Conservation (phyloP, 345 rosid species). For the Gossypium mustelinum region DNA sequence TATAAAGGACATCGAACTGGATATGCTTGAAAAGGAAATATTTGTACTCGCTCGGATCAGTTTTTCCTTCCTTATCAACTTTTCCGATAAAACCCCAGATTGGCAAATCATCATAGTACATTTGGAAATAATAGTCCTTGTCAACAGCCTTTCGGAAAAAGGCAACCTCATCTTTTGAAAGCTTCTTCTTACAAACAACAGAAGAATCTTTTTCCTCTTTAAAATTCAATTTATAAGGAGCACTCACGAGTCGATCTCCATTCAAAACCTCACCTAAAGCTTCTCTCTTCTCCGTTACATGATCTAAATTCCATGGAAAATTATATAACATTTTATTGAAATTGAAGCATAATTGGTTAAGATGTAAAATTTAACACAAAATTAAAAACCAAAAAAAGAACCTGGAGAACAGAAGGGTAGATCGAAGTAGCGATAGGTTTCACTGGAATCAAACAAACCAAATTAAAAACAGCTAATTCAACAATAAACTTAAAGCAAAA, state of each 20-base stretch:
- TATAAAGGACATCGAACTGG: conserved; percentile 66
- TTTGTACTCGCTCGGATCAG: conserved; percentile 53
- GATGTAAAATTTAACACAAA: conserved; percentile 6
- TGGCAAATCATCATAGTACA: conserved; percentile 86
- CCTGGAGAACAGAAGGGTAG: conserved; percentile 76
- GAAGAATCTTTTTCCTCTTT: conserved; percentile 59
- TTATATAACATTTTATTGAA: neutral
- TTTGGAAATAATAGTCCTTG: conserved; percentile 86
- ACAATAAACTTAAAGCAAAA: neutral
- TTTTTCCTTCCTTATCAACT: conserved; percentile 63
- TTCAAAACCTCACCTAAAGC: conserved; percentile 89
- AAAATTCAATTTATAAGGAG: conserved; percentile 78
- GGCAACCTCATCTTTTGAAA: conserved; percentile 55
- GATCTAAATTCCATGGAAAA: conserved; percentile 35
- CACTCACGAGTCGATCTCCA: conserved; percentile 82
- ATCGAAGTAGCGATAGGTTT: conserved; percentile 68
- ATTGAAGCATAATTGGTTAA: conserved; percentile 14
- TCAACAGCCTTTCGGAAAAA: conserved; percentile 55
- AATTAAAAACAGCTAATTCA: conserved; percentile 10
- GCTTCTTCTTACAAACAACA: conserved; percentile 54
- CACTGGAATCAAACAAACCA: conserved; percentile 43
- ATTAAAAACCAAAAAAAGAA: conserved; percentile 11
- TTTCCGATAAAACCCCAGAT: conserved; percentile 90
- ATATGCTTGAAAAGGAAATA: conserved; percentile 72
- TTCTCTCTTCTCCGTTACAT: conserved; percentile 72